These are phyloP conservation scores for Zygoascus bituminiphila DNA, from an alignment of 805 yeast species.

Conservation along the genomic window DNA sequence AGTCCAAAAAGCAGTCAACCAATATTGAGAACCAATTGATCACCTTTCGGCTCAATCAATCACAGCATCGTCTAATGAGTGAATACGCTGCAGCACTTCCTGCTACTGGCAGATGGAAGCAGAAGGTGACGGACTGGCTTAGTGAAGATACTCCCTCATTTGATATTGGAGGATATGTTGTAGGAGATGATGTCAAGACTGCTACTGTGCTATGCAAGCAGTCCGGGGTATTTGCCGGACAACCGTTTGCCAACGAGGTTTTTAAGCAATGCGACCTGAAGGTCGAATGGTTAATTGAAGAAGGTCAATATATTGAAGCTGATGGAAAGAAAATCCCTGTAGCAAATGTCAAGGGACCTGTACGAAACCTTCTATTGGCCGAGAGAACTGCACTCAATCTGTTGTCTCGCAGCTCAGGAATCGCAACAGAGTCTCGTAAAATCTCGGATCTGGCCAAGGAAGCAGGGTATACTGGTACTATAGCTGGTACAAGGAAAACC, in stretches of 20 bases:
- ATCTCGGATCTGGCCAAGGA: slow-evolving; percentile 55
- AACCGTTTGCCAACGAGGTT: slow-evolving; percentile 84
- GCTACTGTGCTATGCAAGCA: slow-evolving; percentile 80
- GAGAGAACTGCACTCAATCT: slow-evolving; percentile 83
- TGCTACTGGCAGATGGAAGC: slow-evolving; percentile 71
- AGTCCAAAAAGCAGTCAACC: no score
- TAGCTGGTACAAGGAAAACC: slow-evolving; percentile 96
- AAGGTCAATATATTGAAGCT: slow-evolving; percentile 49
- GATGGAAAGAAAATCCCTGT: slow-evolving; percentile 53
- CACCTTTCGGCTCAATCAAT: no score
- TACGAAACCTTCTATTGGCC: slow-evolving; percentile 66
- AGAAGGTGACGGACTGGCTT: slow-evolving; percentile 64
- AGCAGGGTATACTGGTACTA: slow-evolving; percentile 67
- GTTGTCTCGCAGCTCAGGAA: slow-evolving; percentile 75
- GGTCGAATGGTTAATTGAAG: slow-evolving; percentile 66
- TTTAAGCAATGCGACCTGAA: slow-evolving; percentile 62
- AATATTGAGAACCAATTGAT: no score
- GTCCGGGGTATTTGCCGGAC: slow-evolving; percentile 71
- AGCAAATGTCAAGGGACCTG: slow-evolving; percentile 75
- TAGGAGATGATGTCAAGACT: slow-evolving; percentile 62
- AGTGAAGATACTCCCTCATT: slow-evolving; percentile 89
- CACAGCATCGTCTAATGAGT: no score
- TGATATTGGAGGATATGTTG: slow-evolving; percentile 92
- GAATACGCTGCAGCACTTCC: slow-evolving; percentile 44
- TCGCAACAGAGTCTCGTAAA: slow-evolving; percentile 64